These are phyloP conservation scores for Ammopiptanthus mongolicus DNA, from an alignment of 306 rosid species.

Conservation along the genomic window DNA sequence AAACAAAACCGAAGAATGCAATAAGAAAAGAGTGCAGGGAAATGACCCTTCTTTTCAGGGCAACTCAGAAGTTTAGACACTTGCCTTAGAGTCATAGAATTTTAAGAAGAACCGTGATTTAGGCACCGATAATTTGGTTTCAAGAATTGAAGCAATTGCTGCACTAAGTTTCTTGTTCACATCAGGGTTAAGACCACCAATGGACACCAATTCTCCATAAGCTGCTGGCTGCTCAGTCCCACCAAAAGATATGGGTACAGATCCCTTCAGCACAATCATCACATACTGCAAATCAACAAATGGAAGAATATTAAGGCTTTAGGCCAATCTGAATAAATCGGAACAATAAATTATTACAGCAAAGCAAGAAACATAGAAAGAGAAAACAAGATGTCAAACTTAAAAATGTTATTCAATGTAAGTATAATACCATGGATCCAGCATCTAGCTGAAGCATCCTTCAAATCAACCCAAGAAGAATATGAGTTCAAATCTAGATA, in stretches of 20 bases:
- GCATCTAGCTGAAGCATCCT: neutral
- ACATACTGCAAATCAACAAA: constrained; percentile 59
- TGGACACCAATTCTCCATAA: constrained; percentile 90
- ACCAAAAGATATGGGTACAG: constrained; percentile 85
- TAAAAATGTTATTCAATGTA: neutral
- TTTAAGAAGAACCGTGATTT: constrained; percentile 77
- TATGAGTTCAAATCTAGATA: neutral
- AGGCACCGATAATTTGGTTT: constrained; percentile 84
- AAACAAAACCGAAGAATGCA: constrained; percentile 69
- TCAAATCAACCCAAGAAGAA: neutral
- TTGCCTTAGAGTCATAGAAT: constrained; percentile 86
- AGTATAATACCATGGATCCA: neutral
- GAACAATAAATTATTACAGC: neutral
- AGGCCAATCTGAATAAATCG: neutral
- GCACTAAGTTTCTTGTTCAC: constrained; percentile 89
- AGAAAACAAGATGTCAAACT: neutral
- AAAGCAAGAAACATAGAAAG: neutral
- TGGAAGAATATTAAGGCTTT: neutral
- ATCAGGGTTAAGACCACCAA: constrained; percentile 81
- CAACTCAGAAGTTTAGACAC: constrained; percentile 25
- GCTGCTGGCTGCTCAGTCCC: constrained; percentile 93
- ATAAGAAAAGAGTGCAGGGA: constrained; percentile 37
- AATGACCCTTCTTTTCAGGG: constrained; percentile 24
- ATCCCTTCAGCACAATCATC: constrained; percentile 94
- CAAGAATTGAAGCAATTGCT: constrained; percentile 67